Percentiles rank a stretch among this genome's conserved stretches.
Conservation (phyloP, 768 basidiomycete species). For the Mycena haematopus region DNA sequence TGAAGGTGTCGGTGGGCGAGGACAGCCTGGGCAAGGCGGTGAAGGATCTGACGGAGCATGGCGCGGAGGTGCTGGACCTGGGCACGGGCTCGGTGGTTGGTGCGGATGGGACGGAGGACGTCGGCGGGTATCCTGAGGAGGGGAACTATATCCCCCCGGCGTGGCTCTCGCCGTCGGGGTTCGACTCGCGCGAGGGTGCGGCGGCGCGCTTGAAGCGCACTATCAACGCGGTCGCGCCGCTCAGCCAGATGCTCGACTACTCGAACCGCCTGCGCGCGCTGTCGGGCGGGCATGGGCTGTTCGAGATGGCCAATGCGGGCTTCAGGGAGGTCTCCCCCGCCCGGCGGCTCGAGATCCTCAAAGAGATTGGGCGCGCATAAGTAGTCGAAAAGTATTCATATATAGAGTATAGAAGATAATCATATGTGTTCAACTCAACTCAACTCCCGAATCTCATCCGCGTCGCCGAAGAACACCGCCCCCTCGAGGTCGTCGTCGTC, state of each 20-base stretch:
- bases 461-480: slow-evolving; percentile 79
- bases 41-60: slow-evolving; percentile 84
- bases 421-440: slow-evolving; percentile 36
- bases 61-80: slow-evolving; percentile 80
- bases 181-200: slow-evolving; percentile 35
- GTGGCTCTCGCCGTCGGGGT: slow-evolving; percentile 75
- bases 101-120: slow-evolving; percentile 43
- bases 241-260: slow-evolving; percentile 85
- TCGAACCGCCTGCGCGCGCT: slow-evolving; percentile 78
- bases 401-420: neutral
- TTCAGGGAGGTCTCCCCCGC: slow-evolving; percentile 70
- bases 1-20: slow-evolving; percentile 73
- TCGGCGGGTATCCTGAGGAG: slow-evolving; percentile 59
- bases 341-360: slow-evolving; percentile 74
- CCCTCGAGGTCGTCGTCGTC: slow-evolving; percentile 83
- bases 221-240: slow-evolving; percentile 74
- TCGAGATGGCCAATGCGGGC: slow-evolving; percentile 82
- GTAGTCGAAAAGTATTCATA: slow-evolving; percentile 22
- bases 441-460: slow-evolving; percentile 75
- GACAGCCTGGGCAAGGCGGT: slow-evolving; percentile 77
- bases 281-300: slow-evolving; percentile 81
- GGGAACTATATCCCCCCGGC: slow-evolving; percentile 78
- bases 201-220: slow-evolving; percentile 59
- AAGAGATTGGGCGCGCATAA: slow-evolving; percentile 81
- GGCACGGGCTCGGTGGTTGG: slow-evolving; percentile 48